A percentile compares a stretch with the other conserved stretches of the same genome.
Evolutionary conservation across 176 grass and related monocot genomes (phyloP).

Genomic region (Oryza officinalis): DNA sequence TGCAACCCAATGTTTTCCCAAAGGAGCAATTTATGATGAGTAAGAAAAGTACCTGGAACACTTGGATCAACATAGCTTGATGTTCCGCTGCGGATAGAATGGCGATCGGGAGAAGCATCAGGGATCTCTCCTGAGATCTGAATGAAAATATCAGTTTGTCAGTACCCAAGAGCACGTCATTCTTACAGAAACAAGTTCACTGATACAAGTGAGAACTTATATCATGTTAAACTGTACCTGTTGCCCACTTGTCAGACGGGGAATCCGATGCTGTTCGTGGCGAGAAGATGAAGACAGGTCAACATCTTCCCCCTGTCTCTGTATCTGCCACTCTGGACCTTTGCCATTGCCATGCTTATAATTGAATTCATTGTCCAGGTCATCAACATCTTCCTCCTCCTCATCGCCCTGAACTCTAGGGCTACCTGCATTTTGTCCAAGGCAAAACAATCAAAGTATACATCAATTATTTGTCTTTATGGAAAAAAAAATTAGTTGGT

Average conservation of each 20-base stretch:
- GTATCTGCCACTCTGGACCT: conserved; percentile 58
- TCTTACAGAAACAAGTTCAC: conserved; percentile 18
- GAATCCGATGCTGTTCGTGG: conserved; percentile 77
- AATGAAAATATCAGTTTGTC: conserved; percentile 23
- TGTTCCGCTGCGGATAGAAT: conserved; percentile 93
- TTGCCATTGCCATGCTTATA: conserved; percentile 75
- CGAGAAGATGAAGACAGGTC: conserved; percentile 94
- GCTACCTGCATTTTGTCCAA: conserved; percentile 61
- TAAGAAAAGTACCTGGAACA: conserved; percentile 67
- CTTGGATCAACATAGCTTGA: conserved; percentile 97
- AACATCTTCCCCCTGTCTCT: conserved; percentile 69
- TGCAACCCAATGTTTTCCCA: neutral
- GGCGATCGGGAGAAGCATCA: conserved; percentile 92
- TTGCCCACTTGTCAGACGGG: conserved; percentile 80
- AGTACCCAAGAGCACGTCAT: neutral
- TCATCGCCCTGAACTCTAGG: conserved; percentile 96
- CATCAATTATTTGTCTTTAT: conserved; percentile 4
- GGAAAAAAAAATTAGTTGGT: neutral
- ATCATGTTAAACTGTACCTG: conserved; percentile 57
- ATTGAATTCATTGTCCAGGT: conserved; percentile 97
- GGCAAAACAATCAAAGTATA: neutral
- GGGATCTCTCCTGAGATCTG: conserved; percentile 93
- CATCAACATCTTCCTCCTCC: conserved; percentile 95
- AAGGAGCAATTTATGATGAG: conserved; percentile 20
- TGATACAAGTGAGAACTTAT: neutral